These are phyloP conservation scores for Psilocybe sp. DNA, from an alignment of 768 basidiomycete genomes.

Conservation along the genomic window DNA sequence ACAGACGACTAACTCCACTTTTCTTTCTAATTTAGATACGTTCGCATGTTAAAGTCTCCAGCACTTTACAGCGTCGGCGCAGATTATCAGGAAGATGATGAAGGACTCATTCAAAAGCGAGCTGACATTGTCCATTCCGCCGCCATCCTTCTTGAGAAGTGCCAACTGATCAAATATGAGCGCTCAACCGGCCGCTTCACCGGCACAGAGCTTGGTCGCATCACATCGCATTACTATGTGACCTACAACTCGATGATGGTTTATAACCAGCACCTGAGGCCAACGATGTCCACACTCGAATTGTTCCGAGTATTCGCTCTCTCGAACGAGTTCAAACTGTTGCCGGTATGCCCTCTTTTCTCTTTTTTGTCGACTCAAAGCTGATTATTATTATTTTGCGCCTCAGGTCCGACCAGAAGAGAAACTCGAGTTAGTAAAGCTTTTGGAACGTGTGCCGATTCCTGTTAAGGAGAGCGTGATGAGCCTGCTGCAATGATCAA, in stretches of 20 bases:
- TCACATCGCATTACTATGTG: conserved; percentile 95
- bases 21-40: conserved; percentile 55
- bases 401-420: conserved; percentile 75
- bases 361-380: background rate
- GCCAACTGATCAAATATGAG: conserved; percentile 92
- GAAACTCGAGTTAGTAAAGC: conserved; percentile 85
- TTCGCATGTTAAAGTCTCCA: conserved; percentile 91
- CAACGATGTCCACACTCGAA: conserved; percentile 86
- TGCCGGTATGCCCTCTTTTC: conserved; percentile 52
- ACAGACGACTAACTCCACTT: background rate
- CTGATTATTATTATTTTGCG: conserved; percentile 8
- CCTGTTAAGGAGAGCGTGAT: conserved; percentile 97
- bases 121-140: conserved; percentile 93
- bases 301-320: conserved; percentile 94
- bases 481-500: conserved; percentile 98
- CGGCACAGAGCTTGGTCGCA: conserved; percentile 89
- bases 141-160: conserved; percentile 91
- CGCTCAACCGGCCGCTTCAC: conserved; percentile 87
- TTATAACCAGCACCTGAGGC: conserved; percentile 90
- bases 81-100: conserved; percentile 89
- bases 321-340: conserved; percentile 91
- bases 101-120: conserved; percentile 83
- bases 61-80: conserved; percentile 83
- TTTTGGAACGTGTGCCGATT: conserved; percentile 93
- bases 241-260: conserved; percentile 94